Conservation (phyloP, 2,329 filamentous ascomycete species). For the Fusarium continuum region DNA sequence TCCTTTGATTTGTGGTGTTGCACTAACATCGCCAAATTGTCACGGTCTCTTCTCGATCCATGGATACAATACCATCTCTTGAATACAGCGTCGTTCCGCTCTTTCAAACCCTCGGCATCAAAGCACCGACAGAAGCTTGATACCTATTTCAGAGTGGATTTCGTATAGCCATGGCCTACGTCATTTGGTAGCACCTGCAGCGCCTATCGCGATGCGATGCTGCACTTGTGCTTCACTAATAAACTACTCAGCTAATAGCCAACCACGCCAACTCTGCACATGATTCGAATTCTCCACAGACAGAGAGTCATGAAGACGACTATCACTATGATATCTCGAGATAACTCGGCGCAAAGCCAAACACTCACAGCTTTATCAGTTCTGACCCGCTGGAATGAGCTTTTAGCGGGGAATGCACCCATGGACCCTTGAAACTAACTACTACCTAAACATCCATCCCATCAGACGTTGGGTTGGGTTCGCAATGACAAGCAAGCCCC, state of each 20-base stretch:
- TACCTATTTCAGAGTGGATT: conserved; percentile 17
- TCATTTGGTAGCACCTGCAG: conserved; percentile 38
- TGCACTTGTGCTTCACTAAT: conserved; percentile 24
- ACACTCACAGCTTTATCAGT: not conserved
- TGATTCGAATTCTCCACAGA: conserved; percentile 26
- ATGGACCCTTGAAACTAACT: conserved; percentile 30
- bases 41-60: not conserved
- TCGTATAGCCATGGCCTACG: conserved; percentile 33
- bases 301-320: conserved; percentile 11
- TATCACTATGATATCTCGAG: conserved; percentile 6
- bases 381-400: conserved; percentile 4
- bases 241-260: conserved; percentile 1
- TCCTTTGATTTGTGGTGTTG: not conserved
- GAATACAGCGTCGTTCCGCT: conserved; percentile 8
- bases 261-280: conserved; percentile 21
- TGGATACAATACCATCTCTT: not conserved
- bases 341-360: not conserved
- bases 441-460: conserved; percentile 1
- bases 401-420: conserved; percentile 20
- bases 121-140: conserved; percentile 23
- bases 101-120: not conserved
- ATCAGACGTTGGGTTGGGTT: no score
- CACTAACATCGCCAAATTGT: not conserved
- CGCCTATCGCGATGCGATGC: conserved; percentile 32
- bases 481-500: conserved; percentile 4